Percentiles rank a stretch among this genome's conserved stretches.
Evolutionary conservation across 1,284 basidiomycete genomes (phyloP).

Genomic region (Boletus coffeatus): DNA sequence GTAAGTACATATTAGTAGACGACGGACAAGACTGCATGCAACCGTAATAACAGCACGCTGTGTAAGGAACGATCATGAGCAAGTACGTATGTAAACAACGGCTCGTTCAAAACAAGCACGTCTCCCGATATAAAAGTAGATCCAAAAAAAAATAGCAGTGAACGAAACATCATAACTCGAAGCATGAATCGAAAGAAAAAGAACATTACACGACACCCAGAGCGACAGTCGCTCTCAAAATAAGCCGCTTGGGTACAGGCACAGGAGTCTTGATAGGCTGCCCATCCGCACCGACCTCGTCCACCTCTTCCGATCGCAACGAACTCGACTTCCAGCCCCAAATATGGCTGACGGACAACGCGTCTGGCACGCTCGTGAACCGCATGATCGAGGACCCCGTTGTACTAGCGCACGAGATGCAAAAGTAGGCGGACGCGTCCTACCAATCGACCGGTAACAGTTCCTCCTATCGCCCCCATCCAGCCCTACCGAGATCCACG

Average conservation of each 20-base stretch:
- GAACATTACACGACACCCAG: constrained; percentile 60
- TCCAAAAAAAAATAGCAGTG: background rate
- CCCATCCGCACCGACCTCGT: constrained; percentile 46
- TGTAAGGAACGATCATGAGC: background rate
- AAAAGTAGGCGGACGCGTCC: constrained; percentile 70
- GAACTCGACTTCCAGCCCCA: constrained; percentile 81
- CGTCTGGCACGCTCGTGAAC: constrained; percentile 83
- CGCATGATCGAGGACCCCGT: constrained; percentile 80
- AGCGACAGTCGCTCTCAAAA: constrained; percentile 70
- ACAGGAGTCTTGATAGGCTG: constrained; percentile 23
- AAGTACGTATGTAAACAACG: background rate
- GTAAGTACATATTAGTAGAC: background rate
- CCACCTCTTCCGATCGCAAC: constrained; percentile 47
- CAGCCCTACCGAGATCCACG: too few relatives aligned
- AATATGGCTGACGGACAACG: constrained; percentile 74
- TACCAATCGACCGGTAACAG: too few relatives aligned
- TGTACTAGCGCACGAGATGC: constrained; percentile 76
- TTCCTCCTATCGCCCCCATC: too few relatives aligned
- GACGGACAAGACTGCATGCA: background rate
- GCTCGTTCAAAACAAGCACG: background rate
- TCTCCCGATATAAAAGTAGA: constrained; percentile 2
- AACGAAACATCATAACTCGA: constrained; percentile 2
- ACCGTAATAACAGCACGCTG: background rate
- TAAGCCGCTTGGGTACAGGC: constrained; percentile 44
- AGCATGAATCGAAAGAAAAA: constrained; percentile 4